A percentile compares a stretch with the other conserved stretches of the same genome.
phyloP scores from a whole-genome alignment of 1,284 basidiomycete genomes.

The Stygiomarasmius scandens region DNA sequence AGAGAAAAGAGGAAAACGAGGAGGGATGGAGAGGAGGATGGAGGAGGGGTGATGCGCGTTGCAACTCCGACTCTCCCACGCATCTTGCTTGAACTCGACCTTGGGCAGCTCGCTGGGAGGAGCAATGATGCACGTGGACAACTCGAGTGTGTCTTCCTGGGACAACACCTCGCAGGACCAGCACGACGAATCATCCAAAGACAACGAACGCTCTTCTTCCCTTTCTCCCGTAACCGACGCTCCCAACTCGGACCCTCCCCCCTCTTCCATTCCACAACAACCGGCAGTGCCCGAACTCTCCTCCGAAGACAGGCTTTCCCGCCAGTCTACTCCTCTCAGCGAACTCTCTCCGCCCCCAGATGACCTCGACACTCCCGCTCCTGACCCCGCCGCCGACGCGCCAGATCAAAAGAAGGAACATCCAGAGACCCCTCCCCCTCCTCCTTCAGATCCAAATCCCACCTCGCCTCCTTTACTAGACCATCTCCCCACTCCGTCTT shows the following conservation, averaged over 20 bases:
- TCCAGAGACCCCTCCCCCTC: constrained; percentile 1
- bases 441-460: constrained; percentile 5
- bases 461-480: not conserved
- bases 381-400: constrained; percentile 13
- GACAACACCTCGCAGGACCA: not conserved
- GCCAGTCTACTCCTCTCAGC: constrained; percentile 66
- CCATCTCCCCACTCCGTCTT: constrained; percentile 4
- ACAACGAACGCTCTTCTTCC: constrained; percentile 43
- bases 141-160: too few relatives aligned
- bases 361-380: constrained; percentile 38
- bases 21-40: too few relatives aligned
- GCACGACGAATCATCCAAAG: constrained; percentile 5
- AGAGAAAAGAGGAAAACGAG: too few relatives aligned
- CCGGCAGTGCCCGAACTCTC: constrained; percentile 17
- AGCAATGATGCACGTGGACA: too few relatives aligned
- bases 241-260: constrained; percentile 19
- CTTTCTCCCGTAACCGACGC: constrained; percentile 54
- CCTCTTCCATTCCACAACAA: constrained; percentile 18
- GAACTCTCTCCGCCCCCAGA: constrained; percentile 68
- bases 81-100: too few relatives aligned
- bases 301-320: constrained; percentile 39
- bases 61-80: too few relatives aligned
- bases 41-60: too few relatives aligned
- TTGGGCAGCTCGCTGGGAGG: too few relatives aligned
- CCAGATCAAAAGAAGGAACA: constrained; percentile 26